Base-by-base conservation (phyloP, 2,329 filamentous ascomycete genomes). In the Penicillium concentricum region DNA sequence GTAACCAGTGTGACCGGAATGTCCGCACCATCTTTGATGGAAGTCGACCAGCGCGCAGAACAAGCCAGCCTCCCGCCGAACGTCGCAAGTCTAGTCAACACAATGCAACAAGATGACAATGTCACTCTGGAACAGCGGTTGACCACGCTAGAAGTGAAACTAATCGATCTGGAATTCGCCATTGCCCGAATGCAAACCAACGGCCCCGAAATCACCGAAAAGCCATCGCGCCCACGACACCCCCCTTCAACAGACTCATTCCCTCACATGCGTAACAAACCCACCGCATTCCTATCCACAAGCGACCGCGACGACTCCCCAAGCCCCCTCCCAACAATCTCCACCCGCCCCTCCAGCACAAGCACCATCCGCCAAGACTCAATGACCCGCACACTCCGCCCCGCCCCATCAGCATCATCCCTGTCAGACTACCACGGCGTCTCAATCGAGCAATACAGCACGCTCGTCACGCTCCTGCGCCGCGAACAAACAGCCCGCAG, bases 101-200 rank as follows among this genome's bases (percentile, higher is more conserved):
- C 69, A 13, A 75, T 79, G 67, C 74, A 76, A 43, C 69, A 72
- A 37, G 72, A 76, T 52, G 74, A 75, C 24, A 71, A 70, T 20
- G 64, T 72, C 18, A 75, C 70, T 3, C 63, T 81, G 1, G 78
- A 79, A 54, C 77, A 81, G 53, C 72, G 79, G 45, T 60, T 81
- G n/a, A 76, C 76, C 34, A 81, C 78, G 0, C 66, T 81, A 7
- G 79, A 81, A 58, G 78, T 81, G 22, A 81, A 81, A 58, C 65
- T 81, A 48, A 79, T 80, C 60, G 79, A 81, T 46, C 69, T 81
- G 5, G 79, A 81, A 60, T 78, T 79, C 54, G 79, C 79, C 5
- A 77, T 81, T 57, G 76, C 78, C 1, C 76, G 78, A 51, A 71
- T 81, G 57, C 79, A 81, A 61, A 74, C 69, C 45, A 69, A 62